Evolutionary conservation across 495 filamentous ascomycete species (phyloP).

Genomic region (Aspergillus saccharolyticus): DNA sequence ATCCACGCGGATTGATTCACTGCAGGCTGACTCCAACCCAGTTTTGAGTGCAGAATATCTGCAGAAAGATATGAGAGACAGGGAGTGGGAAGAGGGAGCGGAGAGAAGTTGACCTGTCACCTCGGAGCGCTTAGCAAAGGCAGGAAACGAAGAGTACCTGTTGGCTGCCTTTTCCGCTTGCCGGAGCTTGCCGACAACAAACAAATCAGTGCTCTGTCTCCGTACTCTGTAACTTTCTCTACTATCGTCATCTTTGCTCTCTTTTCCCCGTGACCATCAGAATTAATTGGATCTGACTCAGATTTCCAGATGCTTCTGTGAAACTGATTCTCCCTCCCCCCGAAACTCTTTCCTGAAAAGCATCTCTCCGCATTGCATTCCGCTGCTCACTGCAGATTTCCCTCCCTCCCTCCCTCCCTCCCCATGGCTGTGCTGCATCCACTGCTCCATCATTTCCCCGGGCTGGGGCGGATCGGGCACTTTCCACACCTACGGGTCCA

Average conservation of each 20-base stretch:
- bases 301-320: not conserved
- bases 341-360: not conserved
- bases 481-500: not conserved
- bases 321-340: not conserved
- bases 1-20: not conserved
- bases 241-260: not conserved
- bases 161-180: not conserved
- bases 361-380: too few relatives aligned
- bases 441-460: not conserved
- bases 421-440: not conserved
- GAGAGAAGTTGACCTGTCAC: not conserved
- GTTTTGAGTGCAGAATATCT: not conserved
- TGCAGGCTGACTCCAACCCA: not conserved
- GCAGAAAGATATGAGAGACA: not conserved
- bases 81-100: not conserved
- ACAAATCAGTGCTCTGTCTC: too few relatives aligned
- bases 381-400: not conserved
- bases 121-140: not conserved
- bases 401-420: too few relatives aligned
- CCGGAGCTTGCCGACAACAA: not conserved
- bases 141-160: too few relatives aligned
- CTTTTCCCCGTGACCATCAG: not conserved
- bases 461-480: not conserved
- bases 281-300: not conserved
- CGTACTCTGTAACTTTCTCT: too few relatives aligned